These are phyloP conservation scores for Jatropha curcas DNA, from an alignment of 345 rosid genomes.

Conservation along the genomic window DNA sequence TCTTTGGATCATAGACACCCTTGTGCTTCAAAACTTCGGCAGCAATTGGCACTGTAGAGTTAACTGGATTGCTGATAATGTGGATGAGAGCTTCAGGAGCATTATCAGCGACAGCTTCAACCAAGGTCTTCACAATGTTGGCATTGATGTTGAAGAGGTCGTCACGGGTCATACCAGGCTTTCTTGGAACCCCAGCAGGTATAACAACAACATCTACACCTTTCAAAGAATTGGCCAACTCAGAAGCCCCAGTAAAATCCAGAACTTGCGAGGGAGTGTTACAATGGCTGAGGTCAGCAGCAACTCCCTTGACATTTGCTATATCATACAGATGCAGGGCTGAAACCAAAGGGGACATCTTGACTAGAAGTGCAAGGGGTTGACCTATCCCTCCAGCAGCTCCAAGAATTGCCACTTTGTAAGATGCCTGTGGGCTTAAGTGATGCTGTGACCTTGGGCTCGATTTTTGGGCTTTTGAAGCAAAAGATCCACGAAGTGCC, in stretches of 20 bases:
- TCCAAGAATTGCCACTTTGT: conserved; percentile 75
- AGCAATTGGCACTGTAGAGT: conserved; percentile 90
- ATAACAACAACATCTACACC: conserved; percentile 83
- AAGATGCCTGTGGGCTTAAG: conserved; percentile 65
- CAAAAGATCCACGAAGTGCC: conserved; percentile 46
- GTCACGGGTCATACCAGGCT: conserved; percentile 97
- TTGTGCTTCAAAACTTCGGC: conserved; percentile 84
- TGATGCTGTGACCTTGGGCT: conserved; percentile 36
- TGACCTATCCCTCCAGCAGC: conserved; percentile 96
- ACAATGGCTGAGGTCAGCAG: conserved; percentile 94
- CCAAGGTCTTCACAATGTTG: conserved; percentile 66
- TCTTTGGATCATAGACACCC: conserved; percentile 87
- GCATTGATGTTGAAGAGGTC: conserved; percentile 96
- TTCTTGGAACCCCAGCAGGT: conserved; percentile 92
- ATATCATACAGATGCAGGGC: conserved; percentile 79
- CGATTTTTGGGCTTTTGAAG: conserved; percentile 35
- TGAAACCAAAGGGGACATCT: conserved; percentile 94
- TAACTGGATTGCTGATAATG: conserved; percentile 91
- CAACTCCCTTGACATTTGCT: conserved; percentile 92
- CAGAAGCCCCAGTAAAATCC: conserved; percentile 80
- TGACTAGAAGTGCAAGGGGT: conserved; percentile 76
- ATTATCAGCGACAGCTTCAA: conserved; percentile 87
- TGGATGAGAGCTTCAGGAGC: conserved; percentile 90
- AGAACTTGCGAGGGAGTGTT: conserved; percentile 85
- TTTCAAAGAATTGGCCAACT: conserved; percentile 66